Conservation (phyloP, 768 basidiomycete species). For the Tricholoma sp. region DNA sequence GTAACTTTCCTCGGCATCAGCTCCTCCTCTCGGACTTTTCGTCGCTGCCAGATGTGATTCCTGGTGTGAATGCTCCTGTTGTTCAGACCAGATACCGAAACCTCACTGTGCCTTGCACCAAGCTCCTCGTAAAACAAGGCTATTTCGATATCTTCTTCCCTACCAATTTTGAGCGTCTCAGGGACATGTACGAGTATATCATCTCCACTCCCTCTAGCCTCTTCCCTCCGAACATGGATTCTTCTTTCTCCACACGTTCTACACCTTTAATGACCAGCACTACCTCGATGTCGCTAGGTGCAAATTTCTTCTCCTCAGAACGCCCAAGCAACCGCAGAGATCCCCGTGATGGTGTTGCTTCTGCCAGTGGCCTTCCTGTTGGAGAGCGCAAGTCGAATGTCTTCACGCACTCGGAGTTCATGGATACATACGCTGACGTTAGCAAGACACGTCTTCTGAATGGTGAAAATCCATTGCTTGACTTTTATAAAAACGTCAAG, state of each 20-base stretch:
- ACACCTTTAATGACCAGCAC: constrained; percentile 50
- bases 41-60: constrained; percentile 78
- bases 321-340: constrained; percentile 50
- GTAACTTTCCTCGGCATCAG: constrained; percentile 88
- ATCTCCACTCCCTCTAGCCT: constrained; percentile 52
- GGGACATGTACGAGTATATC: constrained; percentile 87
- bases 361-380: constrained; percentile 72
- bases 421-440: constrained; percentile 79
- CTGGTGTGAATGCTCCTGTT: constrained; percentile 77
- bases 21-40: constrained; percentile 93
- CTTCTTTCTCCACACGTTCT: constrained; percentile 31
- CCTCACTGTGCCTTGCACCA: constrained; percentile 83
- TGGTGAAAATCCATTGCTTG: constrained; percentile 86
- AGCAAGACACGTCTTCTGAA: constrained; percentile 64
- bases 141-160: constrained; percentile 99
- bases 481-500: constrained; percentile 92
- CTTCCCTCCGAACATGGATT: constrained; percentile 18
- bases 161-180: constrained; percentile 77
- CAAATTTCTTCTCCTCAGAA: constrained; percentile 70
- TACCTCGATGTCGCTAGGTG: constrained; percentile 47
- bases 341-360: constrained; percentile 66
- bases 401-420: constrained; percentile 84
- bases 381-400: constrained; percentile 81
- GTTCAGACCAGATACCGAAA: constrained; percentile 91
- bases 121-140: constrained; percentile 88